phyloP scores from a whole-genome alignment of 768 basidiomycete genomes.

The Mycena latifolia region DNA sequence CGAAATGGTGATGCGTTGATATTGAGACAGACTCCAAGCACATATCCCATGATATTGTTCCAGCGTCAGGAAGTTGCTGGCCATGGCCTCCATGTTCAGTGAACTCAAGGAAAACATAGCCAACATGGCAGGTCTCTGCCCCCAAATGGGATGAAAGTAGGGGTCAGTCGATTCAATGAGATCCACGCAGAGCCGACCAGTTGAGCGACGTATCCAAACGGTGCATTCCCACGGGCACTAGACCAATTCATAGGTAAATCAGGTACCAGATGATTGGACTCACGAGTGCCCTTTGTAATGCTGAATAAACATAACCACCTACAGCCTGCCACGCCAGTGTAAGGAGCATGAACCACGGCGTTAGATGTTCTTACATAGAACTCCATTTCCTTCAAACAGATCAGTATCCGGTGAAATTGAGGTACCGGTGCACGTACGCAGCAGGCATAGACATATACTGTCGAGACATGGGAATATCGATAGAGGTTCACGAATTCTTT shows the following conservation, averaged over 20 bases:
- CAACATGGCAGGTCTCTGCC: no score
- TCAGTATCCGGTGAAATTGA: no score
- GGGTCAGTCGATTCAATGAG: no score
- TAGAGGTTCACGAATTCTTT: background rate
- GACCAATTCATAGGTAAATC: background rate
- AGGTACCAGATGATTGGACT: background rate
- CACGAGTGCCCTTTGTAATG: background rate
- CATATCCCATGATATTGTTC: conserved; percentile 13
- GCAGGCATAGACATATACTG: background rate
- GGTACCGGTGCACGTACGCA: background rate
- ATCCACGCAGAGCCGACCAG: conserved; percentile 10
- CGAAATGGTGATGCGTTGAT: no score
- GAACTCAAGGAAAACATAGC: no score
- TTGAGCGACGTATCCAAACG: conserved; percentile 19
- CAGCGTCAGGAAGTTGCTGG: background rate
- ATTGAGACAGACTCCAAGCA: background rate
- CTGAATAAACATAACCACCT: background rate
- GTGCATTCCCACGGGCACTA: background rate
- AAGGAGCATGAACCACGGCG: no score
- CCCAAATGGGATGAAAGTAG: no score
- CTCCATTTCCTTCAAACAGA: no score
- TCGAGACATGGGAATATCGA: background rate
- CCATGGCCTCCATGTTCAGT: conserved; percentile 1
- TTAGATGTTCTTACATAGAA: no score
- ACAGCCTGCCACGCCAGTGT: background rate